phyloP scores from a whole-genome alignment of 257 asterid species.

The Nicotiana sylvestris region DNA sequence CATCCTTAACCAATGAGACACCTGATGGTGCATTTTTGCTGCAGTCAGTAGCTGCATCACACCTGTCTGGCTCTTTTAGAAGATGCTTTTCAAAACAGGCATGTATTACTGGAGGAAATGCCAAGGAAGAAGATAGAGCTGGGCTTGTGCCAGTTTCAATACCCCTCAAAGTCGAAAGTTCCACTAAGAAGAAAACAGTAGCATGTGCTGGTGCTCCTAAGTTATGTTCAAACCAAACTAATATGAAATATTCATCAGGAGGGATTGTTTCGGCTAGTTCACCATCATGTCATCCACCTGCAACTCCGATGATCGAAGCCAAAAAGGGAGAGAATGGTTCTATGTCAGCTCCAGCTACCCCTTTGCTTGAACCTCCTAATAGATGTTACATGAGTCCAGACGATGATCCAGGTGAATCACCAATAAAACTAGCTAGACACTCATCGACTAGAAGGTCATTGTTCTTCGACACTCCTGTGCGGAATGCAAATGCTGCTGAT shows the following conservation, averaged over 20 bases:
- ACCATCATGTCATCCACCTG: not conserved
- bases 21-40: slow-evolving; percentile 8
- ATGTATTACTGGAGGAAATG: slow-evolving; percentile 14
- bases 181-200: not conserved
- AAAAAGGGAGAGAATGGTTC: slow-evolving; percentile 52
- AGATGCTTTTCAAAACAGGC: slow-evolving; percentile 37
- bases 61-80: slow-evolving; percentile 50
- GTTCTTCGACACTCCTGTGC: slow-evolving; percentile 63
- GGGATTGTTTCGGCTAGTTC: slow-evolving; percentile 3
- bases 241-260: not conserved
- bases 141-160: not conserved
- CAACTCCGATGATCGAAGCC: slow-evolving; percentile 7
- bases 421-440: slow-evolving; percentile 50
- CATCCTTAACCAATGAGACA: slow-evolving; percentile 10
- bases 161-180: not conserved
- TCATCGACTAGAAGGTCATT: slow-evolving; percentile 47
- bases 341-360: slow-evolving; percentile 64
- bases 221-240: not conserved
- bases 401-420: slow-evolving; percentile 35
- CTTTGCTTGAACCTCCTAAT: slow-evolving; percentile 49
- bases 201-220: slow-evolving; percentile 9
- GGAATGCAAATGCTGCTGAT: slow-evolving; percentile 23
- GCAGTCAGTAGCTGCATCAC: slow-evolving; percentile 31
- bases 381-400: slow-evolving; percentile 70
- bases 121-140: slow-evolving; percentile 12